Conservation (phyloP, 352 stramenopile genomes). For the Globisporangium rhizosaccharum region DNA sequence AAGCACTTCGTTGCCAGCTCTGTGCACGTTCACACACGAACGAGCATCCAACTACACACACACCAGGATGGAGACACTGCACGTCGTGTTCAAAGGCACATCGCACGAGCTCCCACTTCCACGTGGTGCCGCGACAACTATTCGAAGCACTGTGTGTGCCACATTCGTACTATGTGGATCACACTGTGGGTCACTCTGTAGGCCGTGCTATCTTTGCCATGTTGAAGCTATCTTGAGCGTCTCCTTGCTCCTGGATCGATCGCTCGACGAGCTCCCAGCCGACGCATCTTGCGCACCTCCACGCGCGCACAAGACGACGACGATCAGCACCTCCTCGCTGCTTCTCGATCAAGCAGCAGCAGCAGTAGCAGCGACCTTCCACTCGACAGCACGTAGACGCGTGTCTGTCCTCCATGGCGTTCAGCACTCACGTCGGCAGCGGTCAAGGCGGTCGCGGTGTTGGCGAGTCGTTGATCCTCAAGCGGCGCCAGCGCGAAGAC, state of each 20-base stretch:
- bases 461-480: slow-evolving; percentile 68
- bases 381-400: not conserved
- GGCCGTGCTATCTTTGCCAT: too few relatives aligned
- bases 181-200: too few relatives aligned
- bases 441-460: slow-evolving; percentile 36
- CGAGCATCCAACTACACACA: not conserved
- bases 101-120: slow-evolving; percentile 24
- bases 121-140: slow-evolving; percentile 11
- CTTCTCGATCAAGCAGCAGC: not conserved
- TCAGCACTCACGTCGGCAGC: not conserved
- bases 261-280: too few relatives aligned
- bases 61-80: slow-evolving; percentile 28
- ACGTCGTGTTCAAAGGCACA: slow-evolving; percentile 44
- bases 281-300: too few relatives aligned
- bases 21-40: not conserved
- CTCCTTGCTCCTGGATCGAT: too few relatives aligned
- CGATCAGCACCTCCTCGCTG: too few relatives aligned
- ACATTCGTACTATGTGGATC: too few relatives aligned
- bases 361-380: not conserved
- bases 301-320: too few relatives aligned
- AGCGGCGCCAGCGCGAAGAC: slow-evolving; percentile 65
- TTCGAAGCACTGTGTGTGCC: too few relatives aligned
- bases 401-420: not conserved
- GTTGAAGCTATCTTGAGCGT: too few relatives aligned
- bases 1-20: not conserved